Base-by-base conservation (phyloP, 2,329 filamentous ascomycete genomes). In the Didymella sp. region DNA sequence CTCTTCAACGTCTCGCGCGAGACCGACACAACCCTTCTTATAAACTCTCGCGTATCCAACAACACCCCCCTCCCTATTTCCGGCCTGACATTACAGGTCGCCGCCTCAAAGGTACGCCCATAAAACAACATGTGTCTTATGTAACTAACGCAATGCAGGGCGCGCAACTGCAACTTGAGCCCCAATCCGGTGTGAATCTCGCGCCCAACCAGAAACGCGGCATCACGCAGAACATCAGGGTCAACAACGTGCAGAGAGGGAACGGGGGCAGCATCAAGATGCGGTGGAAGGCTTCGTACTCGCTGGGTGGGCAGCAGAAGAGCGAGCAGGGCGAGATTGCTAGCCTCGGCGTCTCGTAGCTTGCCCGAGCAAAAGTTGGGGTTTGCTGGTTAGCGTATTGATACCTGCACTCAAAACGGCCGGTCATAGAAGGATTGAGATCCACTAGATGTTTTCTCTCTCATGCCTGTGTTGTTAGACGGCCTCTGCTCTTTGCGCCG, bases 1-100 rank as follows among this genome's bases (percentile, higher is more conserved):
- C 84, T 90, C 35, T 88, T 97, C 73, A 80, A 87, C 35, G 88
- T 91, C 6, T 85, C 83, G 21, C 83, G 91, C 68, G 76, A 82
- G 59, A 73, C 81, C 48, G 77, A 82, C 45, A 71, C 82, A 62
- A 78, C 86, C 2, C 86, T 97, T 41, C 82, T 85, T 27, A 85
- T 98, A 43, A 79, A 87, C 4, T 91, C 92, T 61, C 82, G 85
- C n/a, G 96, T 97, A 73, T 92, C 91, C 17, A 99, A 96, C 74
- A 89, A 85, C 58, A 89, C 88, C 0, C 77, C 84, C 2, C 84
- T 90, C 68, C 84, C 86, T 0, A 84, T 99, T 21, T 84, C 85
- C 3, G 90, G 96, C 62, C 80, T 99, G 27, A 92, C 94, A 56
- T 96, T 97, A 71, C 91, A 96, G 75, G 83, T 96, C 35, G 95